phyloP scores from a whole-genome alignment of 305 asterid genomes.

The Fraxinus greggii region DNA sequence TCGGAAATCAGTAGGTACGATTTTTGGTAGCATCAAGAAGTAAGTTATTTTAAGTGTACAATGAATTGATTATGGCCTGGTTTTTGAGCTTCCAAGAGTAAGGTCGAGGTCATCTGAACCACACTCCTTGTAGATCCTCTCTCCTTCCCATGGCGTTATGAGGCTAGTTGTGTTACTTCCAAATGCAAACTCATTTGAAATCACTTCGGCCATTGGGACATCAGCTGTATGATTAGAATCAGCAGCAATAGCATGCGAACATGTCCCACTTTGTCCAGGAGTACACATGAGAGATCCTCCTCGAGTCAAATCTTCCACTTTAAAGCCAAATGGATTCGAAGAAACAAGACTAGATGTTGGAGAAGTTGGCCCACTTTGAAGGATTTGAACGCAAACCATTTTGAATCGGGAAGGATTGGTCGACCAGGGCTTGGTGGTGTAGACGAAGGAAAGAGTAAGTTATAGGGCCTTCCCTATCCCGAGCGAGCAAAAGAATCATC shows the following conservation, averaged over 20 bases:
- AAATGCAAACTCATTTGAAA: conserved; percentile 68
- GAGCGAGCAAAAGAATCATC: conserved; percentile 30
- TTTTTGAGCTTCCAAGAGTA: conserved; percentile 70
- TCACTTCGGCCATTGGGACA: conserved; percentile 64
- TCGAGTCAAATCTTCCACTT: conserved; percentile 36
- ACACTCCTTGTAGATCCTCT: conserved; percentile 77
- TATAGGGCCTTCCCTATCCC: conserved; percentile 42
- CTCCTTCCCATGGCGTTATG: conserved; percentile 96
- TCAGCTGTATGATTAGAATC: conserved; percentile 45
- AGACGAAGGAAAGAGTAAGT: conserved; percentile 60
- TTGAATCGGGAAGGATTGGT: conserved; percentile 39
- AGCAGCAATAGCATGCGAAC: conserved; percentile 65
- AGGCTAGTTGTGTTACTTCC: conserved; percentile 47
- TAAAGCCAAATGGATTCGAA: conserved; percentile 64
- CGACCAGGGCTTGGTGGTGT: conserved; percentile 79
- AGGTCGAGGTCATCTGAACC: conserved; percentile 80
- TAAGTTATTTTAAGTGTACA: neutral
- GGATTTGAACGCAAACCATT: conserved; percentile 46
- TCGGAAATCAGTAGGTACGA: no score
- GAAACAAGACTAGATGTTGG: conserved; percentile 74
- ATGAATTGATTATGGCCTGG: conserved; percentile 30
- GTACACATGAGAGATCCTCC: conserved; percentile 64
- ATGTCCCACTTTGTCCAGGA: conserved; percentile 72
- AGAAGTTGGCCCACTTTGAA: conserved; percentile 55
- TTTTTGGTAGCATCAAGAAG: no score